A percentile compares a stretch with the other conserved stretches of the same genome.
phyloP scores from a whole-genome alignment of 179 eudicot species.

The Silene noctiflora region DNA sequence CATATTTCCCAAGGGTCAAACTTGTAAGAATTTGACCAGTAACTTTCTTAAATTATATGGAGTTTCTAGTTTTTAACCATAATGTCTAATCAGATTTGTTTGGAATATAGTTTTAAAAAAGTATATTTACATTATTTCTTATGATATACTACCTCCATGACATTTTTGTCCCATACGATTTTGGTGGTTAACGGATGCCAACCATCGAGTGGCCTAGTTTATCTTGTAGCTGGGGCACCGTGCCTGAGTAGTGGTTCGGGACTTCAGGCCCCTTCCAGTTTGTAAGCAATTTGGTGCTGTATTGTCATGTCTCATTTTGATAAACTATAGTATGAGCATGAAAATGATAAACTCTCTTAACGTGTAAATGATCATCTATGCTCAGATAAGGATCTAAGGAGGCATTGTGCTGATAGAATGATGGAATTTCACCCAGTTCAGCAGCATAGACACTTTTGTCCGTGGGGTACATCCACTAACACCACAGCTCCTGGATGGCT shows the following conservation, averaged over 20 bases:
- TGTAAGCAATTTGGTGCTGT: neutral
- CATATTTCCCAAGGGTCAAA: neutral
- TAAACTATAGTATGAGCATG: too few relatives aligned
- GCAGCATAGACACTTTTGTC: conserved; percentile 90
- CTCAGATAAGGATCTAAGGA: conserved; percentile 37
- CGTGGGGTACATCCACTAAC: conserved; percentile 68
- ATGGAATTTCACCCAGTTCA: conserved; percentile 76
- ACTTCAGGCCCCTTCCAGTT: neutral
- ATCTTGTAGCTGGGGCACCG: neutral
- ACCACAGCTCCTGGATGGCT: conserved; percentile 74
- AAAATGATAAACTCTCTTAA: neutral
- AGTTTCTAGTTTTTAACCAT: too few relatives aligned
- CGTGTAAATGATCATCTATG: neutral
- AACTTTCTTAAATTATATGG: too few relatives aligned
- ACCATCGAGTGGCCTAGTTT: neutral
- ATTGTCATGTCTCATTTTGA: neutral
- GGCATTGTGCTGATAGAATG: conserved; percentile 26
- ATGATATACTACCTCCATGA: too few relatives aligned
- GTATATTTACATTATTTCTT: too few relatives aligned
- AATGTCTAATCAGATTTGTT: too few relatives aligned
- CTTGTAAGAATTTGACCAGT: too few relatives aligned
- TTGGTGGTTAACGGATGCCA: neutral
- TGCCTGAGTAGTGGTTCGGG: neutral
- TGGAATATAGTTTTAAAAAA: too few relatives aligned
- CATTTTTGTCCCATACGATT: neutral